Base-by-base conservation (phyloP, 2,329 filamentous ascomycete genomes). In the Ambrosiella xylebori region DNA sequence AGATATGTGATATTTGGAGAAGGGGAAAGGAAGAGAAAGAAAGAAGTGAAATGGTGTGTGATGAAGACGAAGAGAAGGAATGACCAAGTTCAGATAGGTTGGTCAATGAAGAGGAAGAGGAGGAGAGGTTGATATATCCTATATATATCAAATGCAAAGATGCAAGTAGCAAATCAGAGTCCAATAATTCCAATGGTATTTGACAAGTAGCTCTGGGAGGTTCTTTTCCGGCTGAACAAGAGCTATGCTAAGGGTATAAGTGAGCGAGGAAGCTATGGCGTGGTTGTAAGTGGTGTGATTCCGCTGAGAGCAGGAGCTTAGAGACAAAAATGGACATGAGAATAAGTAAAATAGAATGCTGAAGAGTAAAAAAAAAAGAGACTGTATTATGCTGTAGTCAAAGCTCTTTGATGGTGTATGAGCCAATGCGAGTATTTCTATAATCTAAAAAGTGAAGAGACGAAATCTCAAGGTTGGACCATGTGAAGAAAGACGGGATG, bases 221-320 rank as follows among this genome's bases (percentile, higher is more conserved):
- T 11, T 27, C 4, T 27, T 27, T 27, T 27, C 27, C 3, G 4
- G 27, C 27, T 27, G 19, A 36, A 35, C 8, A 36, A 51, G 27
- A 17, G 15, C 8, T 51, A 35, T 13, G 47, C 45, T 49, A 49
- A n/a, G 17, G 17, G 45, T 19, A 49, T 51, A 51, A 15, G 19
- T 39, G 51, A 15, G n/a, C 9, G 6, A 15, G 53, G 6, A 39
- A 55, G n/a, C 38, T 41, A 39, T 54, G 52, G 52, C 40, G 52
- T 54, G 52, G 38, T 54, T 9, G 40, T n/a, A 41, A 12, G 27
- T 54, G 52, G 52, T 54, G 41, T 54, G 52, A 54, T 54, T 54
- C 17, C 37, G 35, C 27, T 12, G n/a, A n/a, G 17, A 39, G 54
- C 41, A 37, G 44, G 19, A 49, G 27, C 52, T 40, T 15, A 11